Base-by-base conservation (phyloP, 2,329 filamentous ascomycete genomes). In the Cucurbitaria berberidis region DNA sequence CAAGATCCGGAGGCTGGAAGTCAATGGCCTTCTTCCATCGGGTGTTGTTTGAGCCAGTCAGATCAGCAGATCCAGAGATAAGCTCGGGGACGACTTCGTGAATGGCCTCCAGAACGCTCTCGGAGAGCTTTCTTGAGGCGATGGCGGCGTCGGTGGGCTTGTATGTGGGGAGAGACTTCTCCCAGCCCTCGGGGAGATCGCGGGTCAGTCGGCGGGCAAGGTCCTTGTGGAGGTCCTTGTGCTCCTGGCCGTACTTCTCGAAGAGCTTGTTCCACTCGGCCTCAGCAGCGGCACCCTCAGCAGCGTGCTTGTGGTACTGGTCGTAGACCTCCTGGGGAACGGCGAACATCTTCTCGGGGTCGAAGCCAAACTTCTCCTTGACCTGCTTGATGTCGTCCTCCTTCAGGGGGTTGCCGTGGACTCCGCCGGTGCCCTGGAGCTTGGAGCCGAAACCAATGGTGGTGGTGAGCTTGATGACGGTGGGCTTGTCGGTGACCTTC, bases 1-100 rank as follows among this genome's bases (percentile, higher is more conserved):
- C 89, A 62, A 86, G 88, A 70, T 85, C 83, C 55, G 91, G 90
- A 62, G 93, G 91, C 84, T 99, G 95, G 88, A 99, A 98, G 84
- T 99, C 95, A 65, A 93, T 86, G 51, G 95, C 93, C 49, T 87
- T 85, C 89, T 98, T 99, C 92, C 93, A 97, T 77, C 93, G 88
- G 67, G 95, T 99, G 83, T 98, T 89, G 86, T 99, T 99, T 76
- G 95, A 98, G 75, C 91, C 91, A 76, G 95, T 99, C 84, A 99
- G 80, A 84, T 99, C 95, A 69, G 95, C 95, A 63, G 95, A 99
- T 70, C 95, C 95, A 76, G 93, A 96, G 57, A 99, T 79, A 53
- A 99, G 88, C 80, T 98, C 95, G 64, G 95, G 95, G 49, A 99
- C 75, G 63, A 82, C 86, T 45, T 84, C 79, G 82, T 96, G 86